phyloP scores from a whole-genome alignment of 371 early-diverging fungal genomes.

The Blastocladiella emersonii region DNA sequence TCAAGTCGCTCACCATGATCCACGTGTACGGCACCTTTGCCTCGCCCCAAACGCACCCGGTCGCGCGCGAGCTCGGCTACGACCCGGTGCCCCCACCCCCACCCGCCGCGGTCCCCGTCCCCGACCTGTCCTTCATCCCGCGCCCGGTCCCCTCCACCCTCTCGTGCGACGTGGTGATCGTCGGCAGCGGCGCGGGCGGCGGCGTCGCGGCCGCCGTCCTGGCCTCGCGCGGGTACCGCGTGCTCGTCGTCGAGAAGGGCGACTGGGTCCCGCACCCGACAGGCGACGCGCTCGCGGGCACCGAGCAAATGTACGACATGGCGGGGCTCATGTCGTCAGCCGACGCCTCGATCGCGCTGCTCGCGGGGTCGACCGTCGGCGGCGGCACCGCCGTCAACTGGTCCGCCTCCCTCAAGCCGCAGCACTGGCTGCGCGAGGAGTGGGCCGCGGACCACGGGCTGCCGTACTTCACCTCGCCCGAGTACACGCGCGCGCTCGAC shows the following conservation, averaged over 20 bases:
- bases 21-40: slow-evolving; percentile 28
- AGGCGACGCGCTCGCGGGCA: too few relatives aligned
- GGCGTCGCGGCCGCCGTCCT: slow-evolving; percentile 56
- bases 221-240: slow-evolving; percentile 48
- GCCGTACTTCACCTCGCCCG: slow-evolving; percentile 33
- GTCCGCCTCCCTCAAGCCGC: slow-evolving; percentile 50
- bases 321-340: slow-evolving; percentile 24
- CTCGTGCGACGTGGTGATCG: slow-evolving; percentile 44
- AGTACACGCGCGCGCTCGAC: slow-evolving; percentile 34
- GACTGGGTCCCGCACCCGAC: slow-evolving; percentile 30
- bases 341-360: slow-evolving; percentile 31
- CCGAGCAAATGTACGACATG: too few relatives aligned
- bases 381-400: slow-evolving; percentile 55
- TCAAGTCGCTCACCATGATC: slow-evolving; percentile 9
- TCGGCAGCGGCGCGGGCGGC: slow-evolving; percentile 67
- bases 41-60: slow-evolving; percentile 23
- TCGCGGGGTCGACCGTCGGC: slow-evolving; percentile 51
- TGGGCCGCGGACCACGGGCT: slow-evolving; percentile 50
- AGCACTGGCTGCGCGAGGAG: slow-evolving; percentile 49
- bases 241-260: slow-evolving; percentile 61
- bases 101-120: background rate
- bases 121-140: background rate
- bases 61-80: slow-evolving; percentile 20
- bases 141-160: slow-evolving; percentile 12
- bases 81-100: slow-evolving; percentile 13